Base-by-base conservation (phyloP, 2,329 filamentous ascomycete genomes). In the Apiospora sp. region DNA sequence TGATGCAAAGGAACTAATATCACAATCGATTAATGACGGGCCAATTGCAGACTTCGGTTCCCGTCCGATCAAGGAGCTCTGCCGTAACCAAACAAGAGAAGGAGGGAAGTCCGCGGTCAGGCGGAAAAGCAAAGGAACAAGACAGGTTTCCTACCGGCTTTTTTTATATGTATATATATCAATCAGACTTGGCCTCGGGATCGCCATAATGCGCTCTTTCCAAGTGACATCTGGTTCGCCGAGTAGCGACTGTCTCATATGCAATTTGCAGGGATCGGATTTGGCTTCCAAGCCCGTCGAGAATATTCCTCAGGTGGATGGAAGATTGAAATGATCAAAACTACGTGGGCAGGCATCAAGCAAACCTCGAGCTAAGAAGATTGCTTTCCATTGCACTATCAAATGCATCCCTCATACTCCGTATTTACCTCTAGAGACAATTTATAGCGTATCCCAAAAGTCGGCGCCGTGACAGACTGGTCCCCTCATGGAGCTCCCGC, bases 1-100 rank as follows among this genome's bases (percentile, higher is more conserved):
- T 41, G 58, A 41, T 41, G 58, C 34, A 64, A 41, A 41, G 58
- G 10, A 41, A 41, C 19, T 41, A 64, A 64, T 69, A 49, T 69
- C 67, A 69, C 67, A 69, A 69, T 48, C 67, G 67, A 69, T 69
- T 69, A 69, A 30, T 69, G 67, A 69, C 67, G 44, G 24, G 27
- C 67, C 67, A 69, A 69, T 69, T 46, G 48, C 12, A n/a, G 58
- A 22, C 58, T 41, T 41, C 58, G 58, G 19, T n/a, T 27, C 24
- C 30, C 43, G 67, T 43, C 67, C 67, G 44, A 69, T 30, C 44
- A 27, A 37, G 48, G 67, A 64, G 34, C 58, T 64, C 58, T 41
- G 58, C 58, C 58, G 58, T 41, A 41, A 64, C 7, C 58, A 34
- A 64, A 8, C 34, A 41, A 37, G 54, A 37, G 34, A n/a, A 37